phyloP scores from a whole-genome alignment of 495 filamentous ascomycete species.

The Aspergillus steynii region DNA sequence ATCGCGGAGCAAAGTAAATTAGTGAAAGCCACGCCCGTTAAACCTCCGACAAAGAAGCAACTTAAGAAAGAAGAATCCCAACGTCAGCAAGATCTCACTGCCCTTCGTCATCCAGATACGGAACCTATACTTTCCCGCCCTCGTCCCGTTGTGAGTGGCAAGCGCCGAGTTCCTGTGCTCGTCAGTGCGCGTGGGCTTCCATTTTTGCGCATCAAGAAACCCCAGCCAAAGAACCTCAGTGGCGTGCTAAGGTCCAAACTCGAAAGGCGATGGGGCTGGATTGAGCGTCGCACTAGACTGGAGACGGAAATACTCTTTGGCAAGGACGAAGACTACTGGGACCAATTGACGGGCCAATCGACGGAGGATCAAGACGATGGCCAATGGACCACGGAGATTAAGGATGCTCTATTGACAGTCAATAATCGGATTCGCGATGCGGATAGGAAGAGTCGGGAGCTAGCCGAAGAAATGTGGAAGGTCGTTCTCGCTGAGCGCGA shows the following conservation, averaged over 20 bases:
- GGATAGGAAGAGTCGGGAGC: slow-evolving; percentile 29
- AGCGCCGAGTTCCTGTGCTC: slow-evolving; percentile 60
- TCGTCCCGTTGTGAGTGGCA: slow-evolving; percentile 47
- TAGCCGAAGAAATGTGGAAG: slow-evolving; percentile 43
- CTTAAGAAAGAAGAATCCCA: slow-evolving; percentile 28
- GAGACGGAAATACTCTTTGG: slow-evolving; percentile 42
- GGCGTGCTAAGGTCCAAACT: slow-evolving; percentile 56
- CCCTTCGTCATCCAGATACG: slow-evolving; percentile 39
- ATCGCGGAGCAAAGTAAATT: slow-evolving; percentile 22
- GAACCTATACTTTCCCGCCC: slow-evolving; percentile 44
- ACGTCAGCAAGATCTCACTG: slow-evolving; percentile 30
- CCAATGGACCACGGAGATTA: slow-evolving; percentile 27
- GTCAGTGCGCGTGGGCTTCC: slow-evolving; percentile 61
- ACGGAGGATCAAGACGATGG: slow-evolving; percentile 6
- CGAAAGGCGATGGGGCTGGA: slow-evolving; percentile 38
- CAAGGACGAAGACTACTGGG: slow-evolving; percentile 60
- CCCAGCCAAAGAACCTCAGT: slow-evolving; percentile 60
- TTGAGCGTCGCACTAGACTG: slow-evolving; percentile 33
- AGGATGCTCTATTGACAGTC: slow-evolving; percentile 20
- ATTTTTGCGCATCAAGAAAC: slow-evolving; percentile 69
- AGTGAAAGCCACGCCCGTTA: slow-evolving; percentile 10
- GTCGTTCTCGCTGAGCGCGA: slow-evolving; percentile 44
- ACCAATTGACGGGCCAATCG: slow-evolving; percentile 33
- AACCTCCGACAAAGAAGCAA: slow-evolving; percentile 27
- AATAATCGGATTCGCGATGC: slow-evolving; percentile 21